phyloP scores from a whole-genome alignment of 495 filamentous ascomycete genomes.

The Penicillium parvum region DNA sequence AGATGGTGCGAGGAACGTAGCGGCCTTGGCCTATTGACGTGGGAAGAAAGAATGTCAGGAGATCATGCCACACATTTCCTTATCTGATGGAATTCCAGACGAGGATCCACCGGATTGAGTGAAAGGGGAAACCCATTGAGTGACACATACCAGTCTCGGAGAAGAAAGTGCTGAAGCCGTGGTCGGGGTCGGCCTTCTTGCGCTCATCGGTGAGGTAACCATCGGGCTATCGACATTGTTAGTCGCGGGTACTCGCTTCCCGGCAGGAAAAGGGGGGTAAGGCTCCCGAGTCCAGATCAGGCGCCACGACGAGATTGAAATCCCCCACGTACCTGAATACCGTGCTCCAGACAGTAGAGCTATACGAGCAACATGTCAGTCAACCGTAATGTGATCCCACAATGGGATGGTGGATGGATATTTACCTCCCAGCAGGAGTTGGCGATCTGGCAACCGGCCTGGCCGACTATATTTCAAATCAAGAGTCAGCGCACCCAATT shows the following conservation, averaged over 20 bases:
- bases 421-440: slow-evolving; percentile 99
- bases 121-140: slow-evolving; percentile 4
- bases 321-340: slow-evolving; percentile 78
- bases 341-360: slow-evolving; percentile 99
- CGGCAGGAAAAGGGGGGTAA: slow-evolving; percentile 17
- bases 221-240: slow-evolving; percentile 67
- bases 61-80: no score
- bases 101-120: no score
- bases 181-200: slow-evolving; percentile 91
- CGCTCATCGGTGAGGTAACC: slow-evolving; percentile 98
- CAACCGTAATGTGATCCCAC: slow-evolving; percentile 1
- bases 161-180: slow-evolving; percentile 99
- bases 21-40: slow-evolving; percentile 79
- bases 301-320: slow-evolving; percentile 14
- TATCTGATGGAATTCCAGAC: no score
- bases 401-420: slow-evolving; percentile 11
- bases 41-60: slow-evolving; percentile 18
- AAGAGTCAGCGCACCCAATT: slow-evolving; percentile 21
- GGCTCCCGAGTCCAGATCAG: slow-evolving; percentile 15
- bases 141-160: slow-evolving; percentile 84
- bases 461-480: slow-evolving; percentile 69
- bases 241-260: slow-evolving; percentile 21
- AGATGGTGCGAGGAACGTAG: slow-evolving; percentile 98
- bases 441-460: slow-evolving; percentile 99
- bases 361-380: slow-evolving; percentile 41